Evolutionary conservation across 2,329 filamentous ascomycete genomes (phyloP).

Genomic region (Pseudocercospora macadamiae): DNA sequence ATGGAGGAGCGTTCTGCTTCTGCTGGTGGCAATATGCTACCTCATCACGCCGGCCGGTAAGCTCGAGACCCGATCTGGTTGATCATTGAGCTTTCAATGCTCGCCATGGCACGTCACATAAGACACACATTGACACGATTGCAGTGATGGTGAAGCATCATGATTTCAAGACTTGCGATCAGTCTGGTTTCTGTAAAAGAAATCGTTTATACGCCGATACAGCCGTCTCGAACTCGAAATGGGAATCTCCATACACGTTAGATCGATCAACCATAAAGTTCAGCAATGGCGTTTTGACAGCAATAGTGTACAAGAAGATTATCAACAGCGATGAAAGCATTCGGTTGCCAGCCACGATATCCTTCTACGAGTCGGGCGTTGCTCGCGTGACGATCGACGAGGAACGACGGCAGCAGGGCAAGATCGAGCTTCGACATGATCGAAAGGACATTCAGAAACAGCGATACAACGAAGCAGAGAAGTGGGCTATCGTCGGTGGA

Average conservation of each 20-base stretch:
- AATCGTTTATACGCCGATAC: constrained; percentile 88
- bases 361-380: constrained; percentile 86
- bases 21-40: constrained; percentile 62
- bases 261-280: constrained; percentile 72
- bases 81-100: constrained; percentile 7
- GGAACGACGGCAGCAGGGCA: constrained; percentile 82
- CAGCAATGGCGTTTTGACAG: constrained; percentile 78
- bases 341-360: constrained; percentile 78
- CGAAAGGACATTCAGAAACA: constrained; percentile 81
- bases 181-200: constrained; percentile 95
- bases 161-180: constrained; percentile 94
- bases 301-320: constrained; percentile 78
- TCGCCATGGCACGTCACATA: not conserved
- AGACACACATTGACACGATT: not conserved
- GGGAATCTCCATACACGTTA: constrained; percentile 81
- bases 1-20: constrained; percentile 67
- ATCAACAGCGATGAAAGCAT: constrained; percentile 68
- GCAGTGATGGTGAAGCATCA: constrained; percentile 87
- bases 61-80: constrained; percentile 30
- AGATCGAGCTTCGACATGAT: constrained; percentile 83
- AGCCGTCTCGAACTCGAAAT: constrained; percentile 67
- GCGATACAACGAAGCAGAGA: constrained; percentile 87
- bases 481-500: constrained; percentile 85
- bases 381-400: constrained; percentile 90
- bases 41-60: constrained; percentile 68